Evolutionary conservation across 345 rosid genomes (phyloP), one percentile per base, ranked within the genome.

Genomic region (Cochlearia excelsa): DNA sequence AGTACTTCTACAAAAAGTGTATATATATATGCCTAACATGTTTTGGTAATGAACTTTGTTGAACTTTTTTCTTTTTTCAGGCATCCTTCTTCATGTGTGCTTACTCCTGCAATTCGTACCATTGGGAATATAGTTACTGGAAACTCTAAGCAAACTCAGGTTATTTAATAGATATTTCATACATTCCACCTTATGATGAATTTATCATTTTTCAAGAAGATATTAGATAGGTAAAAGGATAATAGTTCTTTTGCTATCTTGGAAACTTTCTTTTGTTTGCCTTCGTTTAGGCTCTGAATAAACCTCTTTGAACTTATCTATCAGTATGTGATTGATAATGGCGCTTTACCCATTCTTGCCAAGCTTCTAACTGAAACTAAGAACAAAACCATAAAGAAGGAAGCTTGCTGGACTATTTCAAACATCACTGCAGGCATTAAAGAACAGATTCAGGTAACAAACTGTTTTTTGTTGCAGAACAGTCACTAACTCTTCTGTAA

Each of bases 371-470:
- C 82, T 11, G 77, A 81, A 59, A 84, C 72, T 59, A 78, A 81
- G 59, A 91, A 85, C 70, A 88, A 91, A 80, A 88, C 96, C 81
- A 88, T 91, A 51, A 87, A 85, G 70, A 91, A 91, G 69, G 98
- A 91, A 79, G 98, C 98, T 49, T 91, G 98, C 76, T 91, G 98
- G 98, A 86, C 96, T 8, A 88, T 91, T 65, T 91, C 98, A 56
- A 91, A 91, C 60, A 84, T 91, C 62, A 91, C 98, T 16, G 95
- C 96, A 62, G 98, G 98, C 44, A 91, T 88, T 78, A 81, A 47
- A 66, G 88, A 84, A 34, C 98, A 91, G 73, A 91, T 91, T 69
- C 94, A 90, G 94, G 97, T 83, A 46, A 9, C 37, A 30, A 53
- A 44, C 10, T 35, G 4, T 37, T 57, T 53, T 63, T n/a, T 39